Evolutionary conservation across 257 asterid species (phyloP), one percentile per base, ranked within the genome.

Genomic region (Cinchona pubescens): DNA sequence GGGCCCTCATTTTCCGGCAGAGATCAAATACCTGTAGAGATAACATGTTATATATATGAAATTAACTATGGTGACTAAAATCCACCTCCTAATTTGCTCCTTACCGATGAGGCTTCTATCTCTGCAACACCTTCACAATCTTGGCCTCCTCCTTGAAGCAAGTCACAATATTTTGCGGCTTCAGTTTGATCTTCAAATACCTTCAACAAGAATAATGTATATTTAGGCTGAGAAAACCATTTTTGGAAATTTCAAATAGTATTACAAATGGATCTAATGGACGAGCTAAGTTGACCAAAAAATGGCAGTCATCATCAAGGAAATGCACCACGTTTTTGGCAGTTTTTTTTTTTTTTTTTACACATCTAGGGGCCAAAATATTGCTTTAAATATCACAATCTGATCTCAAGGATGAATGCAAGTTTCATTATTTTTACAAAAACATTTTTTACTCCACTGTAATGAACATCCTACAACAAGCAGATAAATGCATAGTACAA

Each of bases 101-200:
- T 88, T 82, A 93, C 98, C 46, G 96, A 92, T 35, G 96, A 90
- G 71, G 98, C 98, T 71, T 94, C 98, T 72, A 94, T 89, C 88
- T 94, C 97, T 55, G 97, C 97, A 56, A 92, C 89, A 46, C 94
- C 97, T 88, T 90, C 98, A 49, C 98, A 94, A 7, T 73, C 80
- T 86, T 90, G 96, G 65, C 96, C 98, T 66, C 97, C 97, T 46
- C 98, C 98, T 82, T 93, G 96, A 42, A 94, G 97, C 88, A 94
- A 79, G 82, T 89, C 97, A 45, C 98, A 94, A 78, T 94, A 94
- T 75, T 56, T 89, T 62, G 90, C 96, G 75, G 98, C 97, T 76
- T 94, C 98, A 65, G 86, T 86, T 87, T 89, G 86, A 81, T 94
- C 98, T 77, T 94, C 98, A 82, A 94, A 94, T 68, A 92, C 97